Evolutionary conservation across 2,329 filamentous ascomycete genomes (phyloP).

Genomic region (Neofusicoccum kwambonambiense): DNA sequence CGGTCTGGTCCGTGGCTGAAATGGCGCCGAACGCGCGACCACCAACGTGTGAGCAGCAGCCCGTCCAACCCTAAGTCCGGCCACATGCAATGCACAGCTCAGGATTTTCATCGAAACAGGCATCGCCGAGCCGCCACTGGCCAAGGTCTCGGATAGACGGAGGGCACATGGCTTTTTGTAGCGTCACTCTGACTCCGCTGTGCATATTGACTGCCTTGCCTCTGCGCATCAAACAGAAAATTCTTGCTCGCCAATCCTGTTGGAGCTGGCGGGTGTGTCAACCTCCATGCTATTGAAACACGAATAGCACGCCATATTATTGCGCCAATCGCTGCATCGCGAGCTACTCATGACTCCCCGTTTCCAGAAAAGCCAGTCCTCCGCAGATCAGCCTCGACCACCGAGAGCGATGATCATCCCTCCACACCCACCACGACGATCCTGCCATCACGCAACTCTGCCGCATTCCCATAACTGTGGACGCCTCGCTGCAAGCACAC

Average conservation of each 20-base stretch:
- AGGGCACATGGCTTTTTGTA: conserved; percentile 13
- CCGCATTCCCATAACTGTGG: background rate
- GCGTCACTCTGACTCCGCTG: conserved; percentile 15
- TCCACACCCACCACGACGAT: conserved; percentile 10
- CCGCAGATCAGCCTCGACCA: conserved; percentile 6
- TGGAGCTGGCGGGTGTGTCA: background rate
- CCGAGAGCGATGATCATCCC: conserved; percentile 3
- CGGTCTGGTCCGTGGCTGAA: conserved; percentile 12
- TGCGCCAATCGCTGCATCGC: background rate
- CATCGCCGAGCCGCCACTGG: conserved; percentile 14
- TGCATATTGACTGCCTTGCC: background rate
- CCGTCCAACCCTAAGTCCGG: background rate
- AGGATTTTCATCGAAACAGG: conserved; percentile 6
- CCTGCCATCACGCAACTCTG: background rate
- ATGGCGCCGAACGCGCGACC: conserved; percentile 18
- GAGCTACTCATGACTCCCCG: background rate
- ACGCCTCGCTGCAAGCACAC: background rate
- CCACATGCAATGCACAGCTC: conserved; percentile 16
- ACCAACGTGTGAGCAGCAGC: conserved; percentile 15
- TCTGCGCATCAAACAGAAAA: conserved; percentile 9
- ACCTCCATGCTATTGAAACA: background rate
- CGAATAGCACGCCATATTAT: conserved; percentile 9
- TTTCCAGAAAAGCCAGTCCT: conserved; percentile 10
- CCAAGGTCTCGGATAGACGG: conserved; percentile 15
- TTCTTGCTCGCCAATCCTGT: conserved; percentile 4